A percentile compares a stretch with the other conserved stretches of the same genome.
Conservation (phyloP, 805 yeast genomes). For the Kodamaea neixiangensis region DNA sequence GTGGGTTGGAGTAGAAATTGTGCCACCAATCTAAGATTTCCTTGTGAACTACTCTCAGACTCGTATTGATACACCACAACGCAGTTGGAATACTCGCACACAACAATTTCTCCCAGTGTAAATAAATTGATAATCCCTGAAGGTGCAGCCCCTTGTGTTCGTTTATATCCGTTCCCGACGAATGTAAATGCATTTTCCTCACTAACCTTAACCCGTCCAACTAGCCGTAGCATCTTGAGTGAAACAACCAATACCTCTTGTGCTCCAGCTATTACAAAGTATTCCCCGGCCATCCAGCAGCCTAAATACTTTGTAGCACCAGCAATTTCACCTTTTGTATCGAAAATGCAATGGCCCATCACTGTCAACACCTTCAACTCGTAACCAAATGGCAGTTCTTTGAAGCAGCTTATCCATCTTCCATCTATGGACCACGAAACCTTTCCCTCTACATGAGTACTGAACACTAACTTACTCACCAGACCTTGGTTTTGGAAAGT, state of each 20-base stretch:
- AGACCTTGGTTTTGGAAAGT: conserved; percentile 38
- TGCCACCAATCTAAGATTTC: not conserved
- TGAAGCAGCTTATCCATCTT: conserved; percentile 34
- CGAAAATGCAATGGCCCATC: conserved; percentile 19
- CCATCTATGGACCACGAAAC: conserved; percentile 37
- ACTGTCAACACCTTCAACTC: conserved; percentile 27
- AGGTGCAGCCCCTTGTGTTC: not conserved
- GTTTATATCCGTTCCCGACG: not conserved
- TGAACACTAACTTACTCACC: conserved; percentile 23
- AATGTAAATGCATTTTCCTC: not conserved
- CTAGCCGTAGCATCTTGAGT: not conserved
- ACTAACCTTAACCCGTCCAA: not conserved
- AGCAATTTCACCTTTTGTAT: not conserved
- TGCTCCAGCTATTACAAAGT: conserved; percentile 6
- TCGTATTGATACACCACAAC: not conserved
- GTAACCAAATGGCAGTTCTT: conserved; percentile 28
- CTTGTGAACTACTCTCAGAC: too few relatives aligned
- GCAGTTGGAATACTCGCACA: conserved; percentile 4
- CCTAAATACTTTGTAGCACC: conserved; percentile 9
- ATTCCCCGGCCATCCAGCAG: conserved; percentile 6
- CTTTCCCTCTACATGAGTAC: conserved; percentile 4
- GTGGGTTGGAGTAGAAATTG: not conserved
- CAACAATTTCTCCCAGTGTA: not conserved
- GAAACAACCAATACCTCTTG: not conserved
- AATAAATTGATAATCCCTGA: not conserved